A percentile compares a stretch with the other conserved stretches of the same genome.
phyloP scores from a whole-genome alignment of 805 yeast species.

The Wickerhamomyces bovis region DNA sequence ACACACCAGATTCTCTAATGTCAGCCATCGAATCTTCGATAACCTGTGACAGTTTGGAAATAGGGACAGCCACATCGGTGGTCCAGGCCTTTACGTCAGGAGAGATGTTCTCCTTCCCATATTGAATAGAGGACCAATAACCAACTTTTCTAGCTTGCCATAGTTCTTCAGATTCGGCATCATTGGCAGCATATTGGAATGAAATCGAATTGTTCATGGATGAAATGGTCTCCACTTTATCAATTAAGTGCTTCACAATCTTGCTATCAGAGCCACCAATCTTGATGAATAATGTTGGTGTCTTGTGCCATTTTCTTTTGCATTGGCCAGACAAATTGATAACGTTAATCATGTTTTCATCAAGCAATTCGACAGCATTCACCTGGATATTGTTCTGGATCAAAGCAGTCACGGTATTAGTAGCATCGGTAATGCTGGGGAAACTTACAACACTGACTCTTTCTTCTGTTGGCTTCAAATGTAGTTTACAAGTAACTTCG shows the following conservation, averaged over 20 bases:
- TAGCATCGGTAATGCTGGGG: conserved; percentile 63
- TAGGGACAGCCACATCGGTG: conserved; percentile 77
- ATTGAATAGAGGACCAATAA: conserved; percentile 61
- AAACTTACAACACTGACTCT: conserved; percentile 66
- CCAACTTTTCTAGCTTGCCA: conserved; percentile 75
- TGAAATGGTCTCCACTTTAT: conserved; percentile 36
- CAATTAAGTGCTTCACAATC: conserved; percentile 37
- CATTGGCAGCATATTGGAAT: conserved; percentile 53
- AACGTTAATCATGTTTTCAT: conserved; percentile 63
- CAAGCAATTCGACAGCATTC: conserved; percentile 70
- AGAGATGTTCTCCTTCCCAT: conserved; percentile 42
- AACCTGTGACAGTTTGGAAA: conserved; percentile 54
- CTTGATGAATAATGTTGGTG: conserved; percentile 60
- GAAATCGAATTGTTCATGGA: conserved; percentile 46
- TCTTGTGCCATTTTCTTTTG: conserved; percentile 45
- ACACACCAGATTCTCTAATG: conserved; percentile 42
- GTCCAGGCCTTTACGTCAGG: conserved; percentile 54
- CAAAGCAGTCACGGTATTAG: conserved; percentile 56
- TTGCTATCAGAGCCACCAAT: conserved; percentile 43
- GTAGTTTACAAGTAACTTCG: conserved; percentile 67
- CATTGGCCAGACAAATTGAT: conserved; percentile 53
- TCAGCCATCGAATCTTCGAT: conserved; percentile 57
- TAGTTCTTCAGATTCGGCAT: conserved; percentile 54
- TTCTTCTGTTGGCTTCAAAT: conserved; percentile 57
- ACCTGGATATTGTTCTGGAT: conserved; percentile 57